Evolutionary conservation across 257 asterid genomes (phyloP).

Genomic region (Ocimum tenuiflorum): DNA sequence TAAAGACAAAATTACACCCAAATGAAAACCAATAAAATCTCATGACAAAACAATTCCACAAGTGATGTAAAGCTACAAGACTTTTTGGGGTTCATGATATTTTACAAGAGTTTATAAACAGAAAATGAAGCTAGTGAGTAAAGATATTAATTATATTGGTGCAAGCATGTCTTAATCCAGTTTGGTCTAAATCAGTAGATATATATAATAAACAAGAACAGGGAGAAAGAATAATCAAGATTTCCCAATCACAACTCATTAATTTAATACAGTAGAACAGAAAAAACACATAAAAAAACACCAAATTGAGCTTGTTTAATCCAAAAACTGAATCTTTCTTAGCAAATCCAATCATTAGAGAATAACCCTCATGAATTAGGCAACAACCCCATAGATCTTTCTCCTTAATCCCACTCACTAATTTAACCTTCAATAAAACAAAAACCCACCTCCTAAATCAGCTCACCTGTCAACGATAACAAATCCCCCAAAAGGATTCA

Average conservation of each 20-base stretch:
- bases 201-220: constrained; percentile 30
- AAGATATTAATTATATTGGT: constrained; percentile 3
- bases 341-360: constrained; percentile 58
- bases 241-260: constrained; percentile 43
- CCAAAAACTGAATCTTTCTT: constrained; percentile 29
- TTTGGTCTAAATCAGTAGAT: constrained; percentile 37
- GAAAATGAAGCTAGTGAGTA: background rate
- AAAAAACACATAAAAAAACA: constrained; percentile 22
- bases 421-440: constrained; percentile 15
- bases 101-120: constrained; percentile 10
- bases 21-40: constrained; percentile 20
- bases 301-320: constrained; percentile 45
- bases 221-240: constrained; percentile 24
- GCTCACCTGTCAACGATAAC: constrained; percentile 17
- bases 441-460: constrained; percentile 40
- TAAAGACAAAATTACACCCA: constrained; percentile 15
- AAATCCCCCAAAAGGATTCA: constrained; percentile 17
- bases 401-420: constrained; percentile 15
- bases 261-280: constrained; percentile 27
- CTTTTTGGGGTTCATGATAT: constrained; percentile 1
- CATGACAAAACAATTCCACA: constrained; percentile 22
- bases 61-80: constrained; percentile 12
- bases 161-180: constrained; percentile 24
- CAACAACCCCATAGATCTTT: constrained; percentile 32
- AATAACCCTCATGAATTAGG: constrained; percentile 41